Evolutionary conservation across 2,329 filamentous ascomycete species (phyloP).

Genomic region (Pseudogymnoascus destructans): DNA sequence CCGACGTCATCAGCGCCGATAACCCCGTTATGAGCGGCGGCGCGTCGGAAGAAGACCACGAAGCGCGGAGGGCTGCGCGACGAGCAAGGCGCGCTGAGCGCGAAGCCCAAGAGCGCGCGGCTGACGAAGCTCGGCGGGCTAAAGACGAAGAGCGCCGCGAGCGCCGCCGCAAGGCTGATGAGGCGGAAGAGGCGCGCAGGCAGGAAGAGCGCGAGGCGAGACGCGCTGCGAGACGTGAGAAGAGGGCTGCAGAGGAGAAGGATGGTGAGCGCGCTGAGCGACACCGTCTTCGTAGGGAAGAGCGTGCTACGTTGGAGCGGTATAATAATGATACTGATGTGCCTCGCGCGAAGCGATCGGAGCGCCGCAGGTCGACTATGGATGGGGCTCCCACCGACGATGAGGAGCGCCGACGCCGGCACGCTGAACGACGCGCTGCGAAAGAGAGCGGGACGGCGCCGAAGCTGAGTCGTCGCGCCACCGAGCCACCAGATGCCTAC

Average conservation of each 20-base stretch:
- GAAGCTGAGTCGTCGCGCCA: constrained; percentile 30
- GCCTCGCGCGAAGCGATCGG: constrained; percentile 29
- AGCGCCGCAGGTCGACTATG: constrained; percentile 36
- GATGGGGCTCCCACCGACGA: constrained; percentile 37
- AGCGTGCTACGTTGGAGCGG: constrained; percentile 36
- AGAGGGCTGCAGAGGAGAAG: constrained; percentile 28
- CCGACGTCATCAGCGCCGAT: constrained; percentile 32
- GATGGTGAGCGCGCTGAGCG: constrained; percentile 37
- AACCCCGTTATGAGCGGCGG: constrained; percentile 33
- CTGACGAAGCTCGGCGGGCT: constrained; percentile 39
- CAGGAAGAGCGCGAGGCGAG: constrained; percentile 47
- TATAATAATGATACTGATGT: constrained; percentile 35
- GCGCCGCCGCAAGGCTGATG: constrained; percentile 41
- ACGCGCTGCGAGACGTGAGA: constrained; percentile 41
- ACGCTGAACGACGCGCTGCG: constrained; percentile 37
- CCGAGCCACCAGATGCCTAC: constrained; percentile 33
- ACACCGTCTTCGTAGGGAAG: constrained; percentile 32
- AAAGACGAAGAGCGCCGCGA: constrained; percentile 46
- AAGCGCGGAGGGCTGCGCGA: constrained; percentile 50
- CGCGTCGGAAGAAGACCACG: constrained; percentile 42
- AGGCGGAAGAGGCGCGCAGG: constrained; percentile 40
- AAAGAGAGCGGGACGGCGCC: constrained; percentile 28
- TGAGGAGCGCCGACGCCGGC: constrained; percentile 40
- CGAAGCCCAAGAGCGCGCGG: constrained; percentile 36
- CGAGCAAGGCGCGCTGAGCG: constrained; percentile 42